Conservation (phyloP, 257 asterid genomes). For the Euphrasia confusa region DNA sequence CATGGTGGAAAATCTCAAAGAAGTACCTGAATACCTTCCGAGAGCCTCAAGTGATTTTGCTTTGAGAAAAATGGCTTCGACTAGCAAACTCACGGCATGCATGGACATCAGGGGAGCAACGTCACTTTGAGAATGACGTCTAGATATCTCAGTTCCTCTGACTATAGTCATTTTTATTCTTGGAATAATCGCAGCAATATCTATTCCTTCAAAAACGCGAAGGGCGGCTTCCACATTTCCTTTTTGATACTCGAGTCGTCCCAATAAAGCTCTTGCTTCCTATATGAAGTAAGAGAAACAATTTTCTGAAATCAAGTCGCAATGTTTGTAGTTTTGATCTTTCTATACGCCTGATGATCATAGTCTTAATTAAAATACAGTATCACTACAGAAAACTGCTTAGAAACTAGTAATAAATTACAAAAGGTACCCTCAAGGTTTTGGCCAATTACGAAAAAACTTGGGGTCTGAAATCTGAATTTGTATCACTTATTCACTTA, state of each 20-base stretch:
- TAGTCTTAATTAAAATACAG: too few relatives aligned
- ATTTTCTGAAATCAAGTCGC: background rate
- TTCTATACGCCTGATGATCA: too few relatives aligned
- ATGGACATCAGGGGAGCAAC: conserved; percentile 68
- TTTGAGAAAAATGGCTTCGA: conserved; percentile 87
- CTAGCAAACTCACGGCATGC: conserved; percentile 86
- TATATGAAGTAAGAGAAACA: conserved; percentile 23
- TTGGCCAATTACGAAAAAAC: too few relatives aligned
- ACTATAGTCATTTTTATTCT: conserved; percentile 55
- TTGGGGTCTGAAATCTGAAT: too few relatives aligned
- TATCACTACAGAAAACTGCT: too few relatives aligned
- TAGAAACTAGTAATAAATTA: too few relatives aligned
- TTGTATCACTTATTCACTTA: too few relatives aligned
- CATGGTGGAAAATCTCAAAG: conserved; percentile 12
- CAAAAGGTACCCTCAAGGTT: too few relatives aligned
- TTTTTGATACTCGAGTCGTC: conserved; percentile 90
- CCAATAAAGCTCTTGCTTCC: conserved; percentile 97
- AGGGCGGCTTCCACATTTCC: conserved; percentile 90
- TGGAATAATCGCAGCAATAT: conserved; percentile 66
- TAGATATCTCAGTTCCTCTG: conserved; percentile 50
- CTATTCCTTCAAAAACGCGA: conserved; percentile 88
- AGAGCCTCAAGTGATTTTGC: conserved; percentile 78
- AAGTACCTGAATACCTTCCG: conserved; percentile 73
- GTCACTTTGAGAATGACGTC: conserved; percentile 75
- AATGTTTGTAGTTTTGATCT: too few relatives aligned